Evolutionary conservation across 495 filamentous ascomycete species (phyloP), one percentile per base, ranked within the genome.

Genomic region (Penicillium verhagenii): DNA sequence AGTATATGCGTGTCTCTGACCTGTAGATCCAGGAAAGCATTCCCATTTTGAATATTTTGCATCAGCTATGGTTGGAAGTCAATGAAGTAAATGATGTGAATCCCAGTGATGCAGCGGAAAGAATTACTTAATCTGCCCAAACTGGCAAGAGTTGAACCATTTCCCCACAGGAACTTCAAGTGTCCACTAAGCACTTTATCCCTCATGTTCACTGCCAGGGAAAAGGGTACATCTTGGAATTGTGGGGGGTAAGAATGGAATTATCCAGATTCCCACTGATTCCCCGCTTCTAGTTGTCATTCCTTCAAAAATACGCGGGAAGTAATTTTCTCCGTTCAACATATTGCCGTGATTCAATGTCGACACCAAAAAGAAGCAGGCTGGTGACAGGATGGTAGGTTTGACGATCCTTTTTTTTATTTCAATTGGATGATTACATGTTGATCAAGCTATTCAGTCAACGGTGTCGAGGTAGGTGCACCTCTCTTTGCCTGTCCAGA

Each of bases 401-500:
- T 3, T 10, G 5, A 24, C 14, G 7, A n/a, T 35, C n/a, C n/a
- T n/a, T n/a, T n/a, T n/a, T n/a, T n/a, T n/a, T n/a, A n/a, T 28
- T 5, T 10, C 13, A 20, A 6, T 53, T 21, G 9, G 19, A 9
- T 19, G 16, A 38, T 50, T 38, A 13, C 13, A 2, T 43, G 23
- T 37, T 60, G 52, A 60, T 56, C 45, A 47, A 23, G 7, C 16
- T 25, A 11, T 29, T 9, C 40, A 61, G 61, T 42, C 54, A 52
- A 40, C 48, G 61, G 50, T 64, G 61, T 56, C 61, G 61, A n/a
- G 33, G 61, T 64, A 56, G 53, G 54, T 16, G 9, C 8, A 0
- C 18, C 6, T 46, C 3, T 7, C 18, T 50, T 8, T 6, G 8
- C 31, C 4, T 23, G 16, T 20, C 29, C 0, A 13, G 18, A 10